phyloP scores from a whole-genome alignment of 2,329 filamentous ascomycete species.

The Lasiodiplodia sp. region DNA sequence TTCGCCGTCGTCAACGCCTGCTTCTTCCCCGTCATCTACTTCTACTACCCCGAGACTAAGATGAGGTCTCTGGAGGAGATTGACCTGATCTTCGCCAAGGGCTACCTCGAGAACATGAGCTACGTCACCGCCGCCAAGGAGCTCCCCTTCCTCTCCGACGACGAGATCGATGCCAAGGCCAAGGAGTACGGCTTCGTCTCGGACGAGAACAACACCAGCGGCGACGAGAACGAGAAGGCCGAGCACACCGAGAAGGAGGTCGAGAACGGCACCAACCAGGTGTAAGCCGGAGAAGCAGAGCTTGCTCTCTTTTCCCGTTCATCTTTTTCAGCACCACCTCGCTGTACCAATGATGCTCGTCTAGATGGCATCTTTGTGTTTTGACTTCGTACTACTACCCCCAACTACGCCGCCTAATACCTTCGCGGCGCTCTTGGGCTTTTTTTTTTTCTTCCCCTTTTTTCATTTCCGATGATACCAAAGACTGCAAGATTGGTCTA shows the following conservation, averaged over 20 bases:
- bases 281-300: constrained; percentile 17
- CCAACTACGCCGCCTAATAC: constrained; percentile 4
- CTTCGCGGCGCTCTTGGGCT: not conserved
- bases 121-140: constrained; percentile 66
- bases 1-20: constrained; percentile 61
- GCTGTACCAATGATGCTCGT: not conserved
- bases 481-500: constrained; percentile 15
- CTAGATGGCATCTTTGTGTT: constrained; percentile 8
- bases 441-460: not conserved
- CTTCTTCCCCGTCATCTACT: constrained; percentile 61
- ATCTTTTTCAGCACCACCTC: not conserved
- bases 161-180: constrained; percentile 61
- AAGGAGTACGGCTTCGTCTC: constrained; percentile 45
- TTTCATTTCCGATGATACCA: constrained; percentile 23
- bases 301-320: not conserved
- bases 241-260: constrained; percentile 32
- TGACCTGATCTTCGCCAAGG: constrained; percentile 58
- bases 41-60: constrained; percentile 62
- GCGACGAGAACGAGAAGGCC: constrained; percentile 26
- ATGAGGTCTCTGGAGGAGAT: constrained; percentile 64
- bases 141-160: constrained; percentile 60
- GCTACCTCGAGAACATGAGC: constrained; percentile 64
- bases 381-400: not conserved
- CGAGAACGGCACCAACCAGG: constrained; percentile 30
- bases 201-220: constrained; percentile 33